These are phyloP conservation scores for Venturia nashicola DNA, from an alignment of 2,329 filamentous ascomycete species.

Conservation along the genomic window DNA sequence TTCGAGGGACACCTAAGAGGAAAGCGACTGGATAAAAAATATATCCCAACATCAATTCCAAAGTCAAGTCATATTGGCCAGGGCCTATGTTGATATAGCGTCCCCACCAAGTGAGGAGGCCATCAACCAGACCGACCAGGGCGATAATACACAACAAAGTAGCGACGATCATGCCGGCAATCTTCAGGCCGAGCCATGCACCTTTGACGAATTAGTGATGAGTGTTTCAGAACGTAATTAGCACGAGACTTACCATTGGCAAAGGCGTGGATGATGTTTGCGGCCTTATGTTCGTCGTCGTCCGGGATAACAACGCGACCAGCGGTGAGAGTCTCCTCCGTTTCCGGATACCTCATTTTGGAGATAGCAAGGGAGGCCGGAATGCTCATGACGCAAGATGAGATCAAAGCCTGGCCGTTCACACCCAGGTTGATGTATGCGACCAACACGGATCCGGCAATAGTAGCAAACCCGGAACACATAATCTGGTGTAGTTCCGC, in stretches of 20 bases:
- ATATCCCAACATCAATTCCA: conserved; percentile 68
- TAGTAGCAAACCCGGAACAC: conserved; percentile 86
- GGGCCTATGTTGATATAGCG: conserved; percentile 58
- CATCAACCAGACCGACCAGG: conserved; percentile 61
- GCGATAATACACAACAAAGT: conserved; percentile 78
- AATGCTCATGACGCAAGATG: conserved; percentile 91
- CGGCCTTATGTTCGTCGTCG: conserved; percentile 56
- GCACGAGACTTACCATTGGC: conserved; percentile 47
- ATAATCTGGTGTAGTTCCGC: conserved; percentile 82
- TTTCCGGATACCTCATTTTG: conserved; percentile 82
- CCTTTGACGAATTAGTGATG: background rate
- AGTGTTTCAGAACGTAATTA: background rate
- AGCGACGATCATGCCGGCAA: conserved; percentile 69
- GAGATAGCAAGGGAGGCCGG: conserved; percentile 80
- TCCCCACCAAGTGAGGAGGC: conserved; percentile 73
- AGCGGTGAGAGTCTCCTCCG: conserved; percentile 72
- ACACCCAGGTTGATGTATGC: conserved; percentile 77
- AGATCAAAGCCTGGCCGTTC: conserved; percentile 74
- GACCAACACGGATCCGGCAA: conserved; percentile 75
- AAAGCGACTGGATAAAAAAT: conserved; percentile 67
- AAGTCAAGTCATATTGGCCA: conserved; percentile 51
- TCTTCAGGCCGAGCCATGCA: conserved; percentile 76
- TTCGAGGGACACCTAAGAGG: conserved; percentile 63
- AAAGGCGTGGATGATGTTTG: conserved; percentile 75
- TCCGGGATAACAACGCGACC: conserved; percentile 72